A percentile compares a stretch with the other conserved stretches of the same genome.
These are phyloP conservation scores for Xylaria scruposa DNA, from an alignment of 495 filamentous ascomycete species.

Conservation along the genomic window DNA sequence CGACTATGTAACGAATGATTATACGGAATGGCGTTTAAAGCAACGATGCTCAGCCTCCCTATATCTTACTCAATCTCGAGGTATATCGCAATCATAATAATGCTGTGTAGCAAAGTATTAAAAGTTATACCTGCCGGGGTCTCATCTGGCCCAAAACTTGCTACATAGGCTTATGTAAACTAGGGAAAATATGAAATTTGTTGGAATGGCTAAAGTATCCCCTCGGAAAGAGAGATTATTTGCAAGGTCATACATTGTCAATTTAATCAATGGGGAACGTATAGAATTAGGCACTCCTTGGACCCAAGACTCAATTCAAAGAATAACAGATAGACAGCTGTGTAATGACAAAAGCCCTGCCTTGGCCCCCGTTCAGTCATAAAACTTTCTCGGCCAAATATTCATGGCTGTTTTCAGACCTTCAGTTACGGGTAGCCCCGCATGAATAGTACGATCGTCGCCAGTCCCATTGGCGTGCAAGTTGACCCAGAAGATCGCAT, in stretches of 20 bases:
- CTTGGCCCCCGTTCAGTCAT: conserved; percentile 4
- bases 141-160: not conserved
- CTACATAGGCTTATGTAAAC: not conserved
- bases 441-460: conserved; percentile 55
- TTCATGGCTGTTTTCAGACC: conserved; percentile 63
- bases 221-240: not conserved
- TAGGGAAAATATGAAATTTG: not conserved
- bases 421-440: conserved; percentile 54
- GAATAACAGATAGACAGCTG: not conserved
- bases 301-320: not conserved
- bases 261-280: not conserved
- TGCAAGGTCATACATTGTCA: not conserved
- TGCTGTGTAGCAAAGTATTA: not conserved
- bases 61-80: too few species aligned
- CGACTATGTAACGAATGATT: not conserved
- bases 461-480: conserved; percentile 55
- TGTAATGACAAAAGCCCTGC: not conserved
- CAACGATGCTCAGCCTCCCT: not conserved
- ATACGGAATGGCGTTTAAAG: not conserved
- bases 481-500: conserved; percentile 63
- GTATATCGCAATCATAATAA: not conserved
- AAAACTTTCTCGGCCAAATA: conserved; percentile 58
- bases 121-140: not conserved
- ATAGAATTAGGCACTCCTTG: not conserved
- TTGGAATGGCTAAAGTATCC: not conserved